Percentiles rank a stretch among this genome's conserved stretches.
Conservation (phyloP, 2,329 filamentous ascomycete genomes). For the Fusarium sp. region DNA sequence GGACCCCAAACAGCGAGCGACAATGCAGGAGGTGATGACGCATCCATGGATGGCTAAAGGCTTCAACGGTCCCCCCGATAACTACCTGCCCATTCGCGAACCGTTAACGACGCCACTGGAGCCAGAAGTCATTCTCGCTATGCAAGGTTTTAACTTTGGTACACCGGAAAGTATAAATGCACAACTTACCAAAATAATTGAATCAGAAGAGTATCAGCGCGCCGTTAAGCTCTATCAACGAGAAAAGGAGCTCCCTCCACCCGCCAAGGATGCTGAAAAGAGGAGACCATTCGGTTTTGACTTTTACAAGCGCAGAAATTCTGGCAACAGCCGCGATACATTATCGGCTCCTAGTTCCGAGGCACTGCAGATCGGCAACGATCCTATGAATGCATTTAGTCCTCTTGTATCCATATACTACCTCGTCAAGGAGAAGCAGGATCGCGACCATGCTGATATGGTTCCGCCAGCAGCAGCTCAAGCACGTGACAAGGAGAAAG, state of each 20-base stretch:
- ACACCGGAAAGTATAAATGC: constrained; percentile 82
- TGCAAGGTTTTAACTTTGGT: constrained; percentile 99
- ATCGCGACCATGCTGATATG: constrained; percentile 70
- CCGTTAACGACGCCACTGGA: constrained; percentile 88
- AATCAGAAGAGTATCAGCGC: constrained; percentile 93
- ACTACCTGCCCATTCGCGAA: constrained; percentile 84
- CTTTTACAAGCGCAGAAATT: constrained; percentile 96
- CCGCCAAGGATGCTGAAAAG: constrained; percentile 77
- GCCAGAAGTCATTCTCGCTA: constrained; percentile 83
- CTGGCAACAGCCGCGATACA: constrained; percentile 87
- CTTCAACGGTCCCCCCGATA: constrained; percentile 86
- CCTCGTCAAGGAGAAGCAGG: constrained; percentile 92
- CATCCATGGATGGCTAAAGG: constrained; percentile 98
- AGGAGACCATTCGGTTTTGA: constrained; percentile 89
- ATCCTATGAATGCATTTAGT: constrained; percentile 93
- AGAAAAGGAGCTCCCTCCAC: constrained; percentile 70
- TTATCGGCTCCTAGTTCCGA: constrained; percentile 86
- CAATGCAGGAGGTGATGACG: constrained; percentile 89
- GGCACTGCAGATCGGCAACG: constrained; percentile 81
- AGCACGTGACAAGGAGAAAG: constrained; percentile 48
- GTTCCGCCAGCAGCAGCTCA: constrained; percentile 59
- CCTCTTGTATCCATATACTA: constrained; percentile 95
- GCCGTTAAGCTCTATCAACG: constrained; percentile 77
- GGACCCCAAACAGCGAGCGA: constrained; percentile 87
- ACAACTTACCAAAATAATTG: constrained; percentile 85